Evolutionary conservation across 768 basidiomycete species (phyloP), one percentile per base, ranked within the genome.

Genomic region (Leucocoprinus leucothites): DNA sequence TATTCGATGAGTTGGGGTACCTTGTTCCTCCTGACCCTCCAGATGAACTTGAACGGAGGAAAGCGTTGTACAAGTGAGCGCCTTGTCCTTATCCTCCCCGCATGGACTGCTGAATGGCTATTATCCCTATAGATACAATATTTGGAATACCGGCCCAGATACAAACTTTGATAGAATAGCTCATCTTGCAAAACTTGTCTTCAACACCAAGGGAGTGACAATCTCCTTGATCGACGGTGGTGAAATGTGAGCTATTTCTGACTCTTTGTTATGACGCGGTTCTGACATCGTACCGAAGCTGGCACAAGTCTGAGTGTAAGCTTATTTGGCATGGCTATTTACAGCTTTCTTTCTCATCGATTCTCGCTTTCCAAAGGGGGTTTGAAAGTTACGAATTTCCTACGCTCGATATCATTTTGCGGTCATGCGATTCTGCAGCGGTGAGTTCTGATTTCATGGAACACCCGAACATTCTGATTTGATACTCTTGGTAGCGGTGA

Each of bases 151-250:
- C 0, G 84, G 85, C 14, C 76, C 86, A 8, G 95, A 98, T 67
- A 75, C 82, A 58, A 95, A 96, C 66, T 97, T 98, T 65, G 94
- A 97, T 69, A 83, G 95, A 16, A 95, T 97, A 60, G 91, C 87
- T 14, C 93, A 96, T 67, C 80, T 98, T 24, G 90, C 89, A 38
- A 95, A 95, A 71, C 74, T 97, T 38, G 95, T 98, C 6, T 98
- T 98, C 70, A 89, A 81, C 64, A 90, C 94, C 1, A 91, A 90
- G 66, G 86, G 89, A 13, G 94, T 95, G 1, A 68, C 84, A 21
- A 89, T 98, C 19, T 83, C 87, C 7, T 72, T 96, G 35, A 78
- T 94, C n/a, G 94, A 96, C 65, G 85, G 84, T 11, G 83, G 85
- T 41, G 87, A 90, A 57, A 89, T 92, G 88, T 91, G 71, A 69